Conservation (phyloP, 2,329 filamentous ascomycete genomes). For the Chrysoporthe puriensis region DNA sequence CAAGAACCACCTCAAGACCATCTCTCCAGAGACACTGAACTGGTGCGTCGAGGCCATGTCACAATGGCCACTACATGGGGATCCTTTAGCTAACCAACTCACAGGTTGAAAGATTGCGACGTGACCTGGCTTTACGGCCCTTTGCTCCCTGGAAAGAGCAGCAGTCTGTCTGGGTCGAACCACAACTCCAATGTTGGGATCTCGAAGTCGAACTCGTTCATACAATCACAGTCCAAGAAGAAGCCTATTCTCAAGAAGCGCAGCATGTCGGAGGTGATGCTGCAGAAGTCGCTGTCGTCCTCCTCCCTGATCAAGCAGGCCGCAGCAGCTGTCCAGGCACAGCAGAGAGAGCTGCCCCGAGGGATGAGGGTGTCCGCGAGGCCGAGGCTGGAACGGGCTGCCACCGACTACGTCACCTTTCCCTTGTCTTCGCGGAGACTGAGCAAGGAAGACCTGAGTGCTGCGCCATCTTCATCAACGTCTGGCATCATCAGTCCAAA, state of each 20-base stretch:
- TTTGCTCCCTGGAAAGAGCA: slow-evolving; percentile 67
- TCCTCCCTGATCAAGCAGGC: slow-evolving; percentile 90
- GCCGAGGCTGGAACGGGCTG: slow-evolving; percentile 62
- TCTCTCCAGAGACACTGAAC: slow-evolving; percentile 89
- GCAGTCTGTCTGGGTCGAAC: slow-evolving; percentile 14
- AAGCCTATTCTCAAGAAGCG: slow-evolving; percentile 97
- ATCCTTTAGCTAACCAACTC: slow-evolving; percentile 21
- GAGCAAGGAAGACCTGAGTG: slow-evolving; percentile 66
- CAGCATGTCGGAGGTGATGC: slow-evolving; percentile 93
- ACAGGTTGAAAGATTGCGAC: slow-evolving; percentile 93
- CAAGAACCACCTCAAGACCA: slow-evolving; percentile 83
- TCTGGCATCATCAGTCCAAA: slow-evolving; percentile 70
- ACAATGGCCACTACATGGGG: too few species aligned
- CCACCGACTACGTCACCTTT: slow-evolving; percentile 71
- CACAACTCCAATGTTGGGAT: slow-evolving; percentile 48
- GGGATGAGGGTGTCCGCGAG: slow-evolving; percentile 52
- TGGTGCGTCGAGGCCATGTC: slow-evolving; percentile 64
- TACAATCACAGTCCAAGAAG: slow-evolving; percentile 63
- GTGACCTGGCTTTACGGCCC: slow-evolving; percentile 98
- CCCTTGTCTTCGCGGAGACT: slow-evolving; percentile 64
- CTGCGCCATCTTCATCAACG: slow-evolving; percentile 68
- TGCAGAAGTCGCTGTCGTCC: slow-evolving; percentile 84
- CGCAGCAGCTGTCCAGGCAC: slow-evolving; percentile 81
- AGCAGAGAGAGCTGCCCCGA: slow-evolving; percentile 58
- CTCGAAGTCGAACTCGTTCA: slow-evolving; percentile 65